These are phyloP conservation scores for Poa pratensis DNA, from an alignment of 176 grass and related monocot genomes.

Conservation along the genomic window DNA sequence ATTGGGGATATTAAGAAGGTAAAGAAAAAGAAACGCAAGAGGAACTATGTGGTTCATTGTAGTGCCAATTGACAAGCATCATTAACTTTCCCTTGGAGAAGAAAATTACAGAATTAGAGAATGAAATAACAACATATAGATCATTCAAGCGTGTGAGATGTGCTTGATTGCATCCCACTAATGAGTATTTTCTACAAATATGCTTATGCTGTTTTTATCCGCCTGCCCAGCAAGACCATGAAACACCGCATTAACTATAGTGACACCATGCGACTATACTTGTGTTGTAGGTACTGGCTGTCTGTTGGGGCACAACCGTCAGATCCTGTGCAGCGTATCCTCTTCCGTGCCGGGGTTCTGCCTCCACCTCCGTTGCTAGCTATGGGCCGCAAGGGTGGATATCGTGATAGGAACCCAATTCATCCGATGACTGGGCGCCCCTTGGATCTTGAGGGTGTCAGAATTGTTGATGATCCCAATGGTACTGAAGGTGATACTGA, in stretches of 20 bases:
- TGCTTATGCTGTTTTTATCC: not conserved
- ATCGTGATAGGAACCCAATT: conserved; percentile 62
- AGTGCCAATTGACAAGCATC: no score
- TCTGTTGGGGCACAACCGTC: conserved; percentile 93
- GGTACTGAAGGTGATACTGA: conserved; percentile 44
- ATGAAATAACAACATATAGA: no score
- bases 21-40: no score
- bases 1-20: no score
- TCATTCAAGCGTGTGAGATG: no score
- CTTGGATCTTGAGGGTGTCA: conserved; percentile 46
- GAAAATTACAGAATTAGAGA: no score
- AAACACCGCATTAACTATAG: conserved; percentile 1
- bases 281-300: conserved; percentile 73
- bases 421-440: conserved; percentile 84
- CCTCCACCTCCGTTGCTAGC: conserved; percentile 89
- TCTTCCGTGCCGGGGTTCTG: conserved; percentile 81
- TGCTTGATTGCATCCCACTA: no score
- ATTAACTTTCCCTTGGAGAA: no score
- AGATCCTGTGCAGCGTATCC: conserved; percentile 81
- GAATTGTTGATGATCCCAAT: conserved; percentile 37
- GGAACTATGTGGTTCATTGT: no score
- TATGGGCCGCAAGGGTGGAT: conserved; percentile 76
- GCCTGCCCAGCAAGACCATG: not conserved
- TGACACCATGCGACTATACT: not conserved
- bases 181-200: not conserved